Evolutionary conservation across 1,284 basidiomycete genomes (phyloP).

Genomic region (Puccinia coronata): DNA sequence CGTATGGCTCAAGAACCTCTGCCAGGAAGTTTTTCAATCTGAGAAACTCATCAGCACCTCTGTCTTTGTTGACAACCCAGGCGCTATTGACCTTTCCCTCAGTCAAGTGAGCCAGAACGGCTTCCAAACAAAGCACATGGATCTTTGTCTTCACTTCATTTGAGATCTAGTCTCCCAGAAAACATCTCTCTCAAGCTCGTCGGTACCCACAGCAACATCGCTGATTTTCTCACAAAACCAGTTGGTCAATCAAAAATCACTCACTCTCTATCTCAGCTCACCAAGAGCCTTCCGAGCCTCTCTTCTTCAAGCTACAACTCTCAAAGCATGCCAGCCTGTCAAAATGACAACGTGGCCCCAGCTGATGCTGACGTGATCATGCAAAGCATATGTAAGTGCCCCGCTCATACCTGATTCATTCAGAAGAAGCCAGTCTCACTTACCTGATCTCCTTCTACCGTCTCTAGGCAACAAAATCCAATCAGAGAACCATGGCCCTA

Average conservation of each 20-base stretch:
- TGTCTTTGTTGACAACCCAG: not conserved
- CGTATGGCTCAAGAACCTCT: slow-evolving; percentile 6
- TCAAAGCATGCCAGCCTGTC: too few species aligned
- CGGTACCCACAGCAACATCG: not conserved
- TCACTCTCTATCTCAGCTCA: not conserved
- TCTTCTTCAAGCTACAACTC: too few species aligned
- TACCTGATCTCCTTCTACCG: too few species aligned
- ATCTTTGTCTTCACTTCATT: not conserved
- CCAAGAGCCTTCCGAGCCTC: too few species aligned
- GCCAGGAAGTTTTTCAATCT: not conserved
- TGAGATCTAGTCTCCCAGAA: not conserved
- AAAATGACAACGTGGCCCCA: too few species aligned
- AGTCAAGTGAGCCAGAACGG: too few species aligned
- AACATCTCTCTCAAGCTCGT: not conserved
- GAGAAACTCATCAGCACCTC: not conserved
- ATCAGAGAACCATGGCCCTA: too few species aligned
- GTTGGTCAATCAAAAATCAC: not conserved
- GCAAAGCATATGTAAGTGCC: too few species aligned
- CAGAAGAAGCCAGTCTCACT: too few species aligned
- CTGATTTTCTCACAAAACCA: not conserved
- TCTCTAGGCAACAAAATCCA: too few species aligned
- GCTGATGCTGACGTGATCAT: too few species aligned
- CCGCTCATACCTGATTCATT: too few species aligned
- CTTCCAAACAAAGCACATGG: not conserved
- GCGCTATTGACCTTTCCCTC: slow-evolving; percentile 5